Evolutionary conservation across 2,329 filamentous ascomycete species (phyloP).

Genomic region (Chaetomiaceae sp.): DNA sequence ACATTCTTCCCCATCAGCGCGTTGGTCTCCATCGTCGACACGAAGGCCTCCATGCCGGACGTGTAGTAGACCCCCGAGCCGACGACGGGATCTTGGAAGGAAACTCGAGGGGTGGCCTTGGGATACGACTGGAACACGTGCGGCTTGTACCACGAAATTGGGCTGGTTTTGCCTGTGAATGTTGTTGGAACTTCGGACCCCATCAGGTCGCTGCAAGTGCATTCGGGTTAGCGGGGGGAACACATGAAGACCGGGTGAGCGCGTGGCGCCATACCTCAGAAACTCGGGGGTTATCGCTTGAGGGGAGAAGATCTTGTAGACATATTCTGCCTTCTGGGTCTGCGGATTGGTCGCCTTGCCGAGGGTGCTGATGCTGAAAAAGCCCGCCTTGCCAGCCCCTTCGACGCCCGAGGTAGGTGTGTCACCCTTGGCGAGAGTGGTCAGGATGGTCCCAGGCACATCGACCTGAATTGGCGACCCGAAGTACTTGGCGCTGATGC

Average conservation of each 20-base stretch:
- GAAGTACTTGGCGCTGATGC: conserved; percentile 70
- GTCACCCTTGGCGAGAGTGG: conserved; percentile 65
- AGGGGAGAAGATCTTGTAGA: conserved; percentile 64
- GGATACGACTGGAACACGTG: conserved; percentile 83
- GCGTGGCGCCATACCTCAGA: conserved; percentile 34
- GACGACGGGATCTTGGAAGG: conserved; percentile 76
- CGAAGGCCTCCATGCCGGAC: conserved; percentile 82
- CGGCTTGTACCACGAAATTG: conserved; percentile 71
- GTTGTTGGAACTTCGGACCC: not conserved
- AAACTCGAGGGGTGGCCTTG: conserved; percentile 73
- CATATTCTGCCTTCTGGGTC: conserved; percentile 48
- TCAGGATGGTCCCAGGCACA: conserved; percentile 73
- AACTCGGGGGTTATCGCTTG: conserved; percentile 48
- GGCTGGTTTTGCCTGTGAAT: conserved; percentile 25
- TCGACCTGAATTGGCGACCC: conserved; percentile 51
- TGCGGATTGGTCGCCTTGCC: conserved; percentile 57
- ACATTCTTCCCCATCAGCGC: conserved; percentile 87
- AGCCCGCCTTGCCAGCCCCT: conserved; percentile 67
- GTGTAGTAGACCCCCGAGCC: conserved; percentile 65
- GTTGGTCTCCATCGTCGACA: conserved; percentile 96
- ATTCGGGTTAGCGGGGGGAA: not conserved
- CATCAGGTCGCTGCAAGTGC: not conserved
- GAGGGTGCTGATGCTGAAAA: conserved; percentile 81
- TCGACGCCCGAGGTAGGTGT: conserved; percentile 44
- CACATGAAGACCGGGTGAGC: too few species aligned